Conservation (phyloP, 371 early-diverging fungal genomes). For the Apophysomyces trapeziformis region DNA sequence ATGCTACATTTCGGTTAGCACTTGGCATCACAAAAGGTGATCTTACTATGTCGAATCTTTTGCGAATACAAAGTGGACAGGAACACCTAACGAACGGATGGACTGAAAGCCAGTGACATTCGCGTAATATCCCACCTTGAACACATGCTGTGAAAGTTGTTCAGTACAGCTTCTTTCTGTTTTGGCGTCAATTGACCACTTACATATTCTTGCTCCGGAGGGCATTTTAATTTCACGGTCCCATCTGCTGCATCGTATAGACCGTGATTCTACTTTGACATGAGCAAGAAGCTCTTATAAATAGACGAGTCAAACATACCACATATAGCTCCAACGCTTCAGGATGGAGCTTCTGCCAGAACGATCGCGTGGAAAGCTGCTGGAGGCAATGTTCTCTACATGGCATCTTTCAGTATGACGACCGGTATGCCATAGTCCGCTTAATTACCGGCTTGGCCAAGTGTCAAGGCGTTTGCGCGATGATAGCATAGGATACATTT, state of each 20-base stretch:
- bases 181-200: neutral
- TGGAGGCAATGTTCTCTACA: constrained; percentile 36
- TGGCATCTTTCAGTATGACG: neutral
- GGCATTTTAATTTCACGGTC: constrained; percentile 42
- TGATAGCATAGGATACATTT: constrained; percentile 20
- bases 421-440: no score
- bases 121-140: constrained; percentile 16
- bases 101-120: constrained; percentile 19
- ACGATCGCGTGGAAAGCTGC: constrained; percentile 25
- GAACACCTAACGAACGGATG: constrained; percentile 16
- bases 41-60: constrained; percentile 25
- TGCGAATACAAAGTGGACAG: constrained; percentile 26
- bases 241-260: constrained; percentile 50
- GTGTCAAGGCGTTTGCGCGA: constrained; percentile 27
- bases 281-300: no score
- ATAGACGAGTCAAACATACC: constrained; percentile 19
- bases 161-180: neutral
- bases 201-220: constrained; percentile 48
- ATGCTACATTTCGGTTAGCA: constrained; percentile 13
- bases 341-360: constrained; percentile 42
- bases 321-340: constrained; percentile 45
- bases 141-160: constrained; percentile 25
- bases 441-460: constrained; percentile 34
- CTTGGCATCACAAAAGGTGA: neutral
- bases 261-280: constrained; percentile 35